Percentiles rank a stretch among this genome's conserved stretches.
These are phyloP conservation scores for Schizosaccharomyces octosporus DNA, from an alignment of 805 yeast species.

Conservation along the genomic window DNA sequence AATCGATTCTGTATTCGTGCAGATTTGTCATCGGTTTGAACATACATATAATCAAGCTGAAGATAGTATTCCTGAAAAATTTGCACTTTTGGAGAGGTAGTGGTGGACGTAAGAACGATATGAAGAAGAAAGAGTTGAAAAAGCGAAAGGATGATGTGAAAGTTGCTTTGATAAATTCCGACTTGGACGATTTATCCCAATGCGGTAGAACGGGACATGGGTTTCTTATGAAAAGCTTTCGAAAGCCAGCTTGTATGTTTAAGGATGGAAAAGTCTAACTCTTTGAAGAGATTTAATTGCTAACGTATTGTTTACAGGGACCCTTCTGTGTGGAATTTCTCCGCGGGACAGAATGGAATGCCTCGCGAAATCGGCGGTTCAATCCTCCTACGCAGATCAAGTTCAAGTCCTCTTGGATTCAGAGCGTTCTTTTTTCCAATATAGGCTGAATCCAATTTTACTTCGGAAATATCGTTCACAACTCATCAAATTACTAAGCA, in stretches of 20 bases:
- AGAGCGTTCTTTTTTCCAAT: background rate
- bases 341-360: background rate
- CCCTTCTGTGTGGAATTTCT: background rate
- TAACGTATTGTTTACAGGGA: background rate
- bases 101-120: background rate
- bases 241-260: background rate
- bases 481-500: background rate
- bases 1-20: too few species aligned
- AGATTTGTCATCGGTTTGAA: too few species aligned
- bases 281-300: background rate
- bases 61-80: background rate
- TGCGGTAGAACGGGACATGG: background rate
- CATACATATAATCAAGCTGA: background rate
- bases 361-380: background rate
- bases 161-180: background rate
- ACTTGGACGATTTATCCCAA: background rate
- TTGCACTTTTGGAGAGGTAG: background rate
- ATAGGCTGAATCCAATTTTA: background rate
- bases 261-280: background rate
- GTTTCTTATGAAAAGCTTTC: background rate
- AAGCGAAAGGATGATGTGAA: background rate
- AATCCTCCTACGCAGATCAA: background rate
- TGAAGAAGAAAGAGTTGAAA: background rate
- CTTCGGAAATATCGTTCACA: background rate
- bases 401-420: background rate